Conservation (phyloP, 1,139 yeast genomes). For the Candida gigantensis region DNA sequence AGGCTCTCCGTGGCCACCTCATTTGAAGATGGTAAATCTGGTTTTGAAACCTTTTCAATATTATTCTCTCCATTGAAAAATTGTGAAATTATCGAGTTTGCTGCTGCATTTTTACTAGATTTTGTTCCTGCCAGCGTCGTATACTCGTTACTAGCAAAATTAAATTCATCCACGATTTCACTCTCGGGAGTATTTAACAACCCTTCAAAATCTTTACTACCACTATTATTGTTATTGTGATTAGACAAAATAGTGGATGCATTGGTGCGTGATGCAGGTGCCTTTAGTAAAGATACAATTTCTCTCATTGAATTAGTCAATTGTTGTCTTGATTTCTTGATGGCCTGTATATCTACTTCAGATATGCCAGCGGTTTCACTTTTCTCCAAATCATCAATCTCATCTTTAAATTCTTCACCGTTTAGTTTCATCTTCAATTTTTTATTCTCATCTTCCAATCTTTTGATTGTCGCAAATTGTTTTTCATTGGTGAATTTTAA, state of each 20-base stretch:
- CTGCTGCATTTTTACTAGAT: conserved; percentile 1
- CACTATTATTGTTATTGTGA: too few species aligned
- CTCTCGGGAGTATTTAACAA: conserved; percentile 16
- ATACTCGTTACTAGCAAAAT: conserved; percentile 8
- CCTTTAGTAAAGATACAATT: conserved; percentile 39
- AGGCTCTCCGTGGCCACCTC: not conserved
- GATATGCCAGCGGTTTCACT: conserved; percentile 23
- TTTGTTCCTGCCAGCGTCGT: conserved; percentile 4
- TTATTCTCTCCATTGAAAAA: conserved; percentile 11
- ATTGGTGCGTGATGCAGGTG: conserved; percentile 28
- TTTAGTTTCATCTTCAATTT: conserved; percentile 13
- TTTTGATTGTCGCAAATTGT: conserved; percentile 32
- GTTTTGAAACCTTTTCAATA: conserved; percentile 2
- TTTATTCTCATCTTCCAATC: conserved; percentile 28
- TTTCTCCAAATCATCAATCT: not conserved
- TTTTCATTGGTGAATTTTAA: conserved; percentile 39
- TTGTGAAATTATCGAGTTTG: conserved; percentile 12
- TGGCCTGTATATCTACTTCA: conserved; percentile 40
- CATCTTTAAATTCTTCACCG: conserved; percentile 1
- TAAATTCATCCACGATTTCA: conserved; percentile 8
- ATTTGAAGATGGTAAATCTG: not conserved
- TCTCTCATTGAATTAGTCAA: conserved; percentile 46
- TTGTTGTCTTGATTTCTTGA: conserved; percentile 41
- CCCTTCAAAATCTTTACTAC: conserved; percentile 20
- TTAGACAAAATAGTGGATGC: conserved; percentile 25